phyloP scores from a whole-genome alignment of 352 stramenopile genomes.

The Phytopythium sindhum region DNA sequence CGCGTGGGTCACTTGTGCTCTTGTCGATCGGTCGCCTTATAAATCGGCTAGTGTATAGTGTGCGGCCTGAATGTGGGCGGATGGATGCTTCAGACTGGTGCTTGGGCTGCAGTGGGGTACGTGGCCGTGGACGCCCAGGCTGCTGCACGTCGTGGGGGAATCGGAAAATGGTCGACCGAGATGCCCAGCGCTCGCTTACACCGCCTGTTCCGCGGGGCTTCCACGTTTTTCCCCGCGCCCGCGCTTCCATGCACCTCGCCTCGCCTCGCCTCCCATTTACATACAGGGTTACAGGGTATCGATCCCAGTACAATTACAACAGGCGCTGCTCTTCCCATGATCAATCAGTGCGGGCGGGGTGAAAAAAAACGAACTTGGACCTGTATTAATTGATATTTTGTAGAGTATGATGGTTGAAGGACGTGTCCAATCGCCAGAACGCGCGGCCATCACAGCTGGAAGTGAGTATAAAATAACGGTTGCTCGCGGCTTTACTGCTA shows the following conservation, averaged over 20 bases:
- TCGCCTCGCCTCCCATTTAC: no score
- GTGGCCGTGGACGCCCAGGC: no score
- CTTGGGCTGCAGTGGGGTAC: no score
- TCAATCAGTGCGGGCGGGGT: background rate
- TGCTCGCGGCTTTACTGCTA: background rate
- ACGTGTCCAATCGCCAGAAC: background rate
- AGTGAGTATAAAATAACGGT: no score
- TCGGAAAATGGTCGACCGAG: background rate
- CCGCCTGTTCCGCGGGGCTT: background rate
- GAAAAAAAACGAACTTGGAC: background rate
- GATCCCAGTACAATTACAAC: no score
- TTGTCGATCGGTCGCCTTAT: background rate
- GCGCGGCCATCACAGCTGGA: no score
- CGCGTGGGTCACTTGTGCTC: no score
- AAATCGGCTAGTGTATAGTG: no score
- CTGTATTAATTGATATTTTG: background rate
- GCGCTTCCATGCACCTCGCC: constrained; percentile 2
- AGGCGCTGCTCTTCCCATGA: no score
- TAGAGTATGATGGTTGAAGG: background rate
- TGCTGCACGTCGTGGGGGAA: background rate
- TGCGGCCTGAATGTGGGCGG: background rate
- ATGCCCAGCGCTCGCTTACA: no score
- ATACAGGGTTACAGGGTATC: no score
- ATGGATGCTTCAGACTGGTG: background rate
- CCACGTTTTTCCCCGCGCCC: background rate